These are phyloP conservation scores for Sarocladium oryzae DNA, from an alignment of 2,329 filamentous ascomycete species.

Conservation along the genomic window DNA sequence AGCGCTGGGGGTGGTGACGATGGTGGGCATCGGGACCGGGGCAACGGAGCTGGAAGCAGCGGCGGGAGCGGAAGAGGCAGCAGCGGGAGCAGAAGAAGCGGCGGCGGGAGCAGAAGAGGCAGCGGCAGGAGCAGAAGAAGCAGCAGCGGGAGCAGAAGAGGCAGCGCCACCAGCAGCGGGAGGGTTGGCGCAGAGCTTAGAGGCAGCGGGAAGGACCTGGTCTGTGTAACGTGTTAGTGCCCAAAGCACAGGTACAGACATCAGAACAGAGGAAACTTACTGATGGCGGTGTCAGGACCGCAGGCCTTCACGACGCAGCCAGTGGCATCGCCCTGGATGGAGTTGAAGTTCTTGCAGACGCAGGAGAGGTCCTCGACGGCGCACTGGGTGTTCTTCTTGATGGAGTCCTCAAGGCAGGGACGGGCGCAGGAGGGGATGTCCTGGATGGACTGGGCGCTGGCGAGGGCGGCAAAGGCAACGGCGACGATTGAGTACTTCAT, in stretches of 20 bases:
- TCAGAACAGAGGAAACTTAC: slow-evolving; percentile 25
- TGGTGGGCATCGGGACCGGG: not conserved
- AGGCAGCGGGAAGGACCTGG: slow-evolving; percentile 31
- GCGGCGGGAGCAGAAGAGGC: slow-evolving; percentile 13
- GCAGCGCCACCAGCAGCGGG: slow-evolving; percentile 8
- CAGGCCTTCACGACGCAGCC: slow-evolving; percentile 29
- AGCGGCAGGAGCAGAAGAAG: slow-evolving; percentile 11
- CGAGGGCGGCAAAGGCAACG: slow-evolving; percentile 27
- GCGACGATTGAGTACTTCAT: slow-evolving; percentile 32
- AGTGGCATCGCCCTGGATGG: slow-evolving; percentile 25
- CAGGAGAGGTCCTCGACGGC: slow-evolving; percentile 26
- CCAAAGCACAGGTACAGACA: too few species aligned
- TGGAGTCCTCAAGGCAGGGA: slow-evolving; percentile 28
- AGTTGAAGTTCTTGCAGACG: slow-evolving; percentile 26
- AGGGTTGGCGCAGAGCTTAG: slow-evolving; percentile 25
- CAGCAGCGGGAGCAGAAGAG: slow-evolving; percentile 11
- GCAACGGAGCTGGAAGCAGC: slow-evolving; percentile 12
- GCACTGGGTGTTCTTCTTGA: slow-evolving; percentile 25
- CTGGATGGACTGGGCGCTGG: slow-evolving; percentile 24
- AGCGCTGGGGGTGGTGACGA: slow-evolving; percentile 10
- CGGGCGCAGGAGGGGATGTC: slow-evolving; percentile 33
- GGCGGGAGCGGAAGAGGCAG: slow-evolving; percentile 13
- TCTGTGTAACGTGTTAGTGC: slow-evolving; percentile 21
- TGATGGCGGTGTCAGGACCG: slow-evolving; percentile 29
- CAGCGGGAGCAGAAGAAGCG: slow-evolving; percentile 10